Evolutionary conservation across 768 basidiomycete genomes (phyloP).

Genomic region (Baorangia bicolor): DNA sequence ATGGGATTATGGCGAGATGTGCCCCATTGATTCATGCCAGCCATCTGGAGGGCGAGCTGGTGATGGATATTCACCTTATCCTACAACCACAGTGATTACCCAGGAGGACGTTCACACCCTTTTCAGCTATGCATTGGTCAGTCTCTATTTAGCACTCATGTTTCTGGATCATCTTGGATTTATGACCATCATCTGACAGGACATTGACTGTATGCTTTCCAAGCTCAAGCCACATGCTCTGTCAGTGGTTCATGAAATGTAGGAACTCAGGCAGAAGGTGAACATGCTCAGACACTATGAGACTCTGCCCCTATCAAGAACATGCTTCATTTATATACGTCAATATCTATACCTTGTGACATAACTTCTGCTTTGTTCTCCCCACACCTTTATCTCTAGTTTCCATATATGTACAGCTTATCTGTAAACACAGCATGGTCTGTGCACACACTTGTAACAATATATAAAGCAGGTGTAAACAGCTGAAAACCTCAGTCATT

Average conservation of each 20-base stretch:
- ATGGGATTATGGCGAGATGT: not conserved
- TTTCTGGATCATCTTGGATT: not conserved
- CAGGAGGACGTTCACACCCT: not conserved
- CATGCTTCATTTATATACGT: too few species aligned
- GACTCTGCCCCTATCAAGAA: too few species aligned
- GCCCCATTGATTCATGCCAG: not conserved
- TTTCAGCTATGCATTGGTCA: not conserved
- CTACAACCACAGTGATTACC: not conserved
- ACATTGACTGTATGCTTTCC: not conserved
- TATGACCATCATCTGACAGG: not conserved
- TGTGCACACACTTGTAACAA: too few species aligned
- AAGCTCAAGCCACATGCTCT: not conserved
- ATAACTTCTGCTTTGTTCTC: too few species aligned
- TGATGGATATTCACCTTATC: slow-evolving; percentile 2
- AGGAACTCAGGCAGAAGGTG: not conserved
- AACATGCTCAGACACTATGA: too few species aligned
- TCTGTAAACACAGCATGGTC: too few species aligned
- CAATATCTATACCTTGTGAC: too few species aligned
- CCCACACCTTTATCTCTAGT: too few species aligned
- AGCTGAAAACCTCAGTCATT: too few species aligned
- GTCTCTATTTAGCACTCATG: not conserved
- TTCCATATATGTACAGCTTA: too few species aligned
- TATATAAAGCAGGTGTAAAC: too few species aligned
- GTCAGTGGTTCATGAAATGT: not conserved
- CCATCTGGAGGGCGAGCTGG: not conserved